Percentiles rank a stretch among this genome's conserved stretches.
phyloP scores from a whole-genome alignment of 345 rosid genomes.

The Geranium rotundifolium region DNA sequence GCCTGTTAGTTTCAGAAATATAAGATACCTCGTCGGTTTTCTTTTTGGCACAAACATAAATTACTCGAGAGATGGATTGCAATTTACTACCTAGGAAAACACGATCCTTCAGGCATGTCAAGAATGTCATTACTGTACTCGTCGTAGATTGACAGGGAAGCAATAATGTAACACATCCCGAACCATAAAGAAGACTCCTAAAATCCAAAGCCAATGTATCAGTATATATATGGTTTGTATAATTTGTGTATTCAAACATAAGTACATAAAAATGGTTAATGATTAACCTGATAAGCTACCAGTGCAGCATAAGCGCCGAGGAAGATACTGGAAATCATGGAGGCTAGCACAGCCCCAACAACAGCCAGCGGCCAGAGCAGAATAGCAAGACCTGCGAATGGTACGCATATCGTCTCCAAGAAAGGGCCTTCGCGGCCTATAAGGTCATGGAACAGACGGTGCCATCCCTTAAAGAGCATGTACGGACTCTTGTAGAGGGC shows the following conservation, averaged over 20 bases:
- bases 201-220: constrained; percentile 2
- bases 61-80: constrained; percentile 7
- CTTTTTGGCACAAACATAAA: not conserved
- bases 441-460: constrained; percentile 76
- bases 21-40: not conserved
- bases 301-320: constrained; percentile 85
- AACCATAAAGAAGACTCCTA: constrained; percentile 85
- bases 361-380: constrained; percentile 96
- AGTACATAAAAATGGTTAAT: not conserved
- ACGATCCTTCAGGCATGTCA: constrained; percentile 89
- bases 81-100: constrained; percentile 55
- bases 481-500: constrained; percentile 79
- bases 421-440: constrained; percentile 97
- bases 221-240: not conserved
- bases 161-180: constrained; percentile 70
- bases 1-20: constrained; percentile 27
- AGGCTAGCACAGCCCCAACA: constrained; percentile 70
- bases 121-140: constrained; percentile 88
- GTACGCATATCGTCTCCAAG: constrained; percentile 94
- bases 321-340: constrained; percentile 60
- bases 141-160: constrained; percentile 74
- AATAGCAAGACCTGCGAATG: constrained; percentile 89
- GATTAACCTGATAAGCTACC: constrained; percentile 59
- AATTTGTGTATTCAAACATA: not conserved
- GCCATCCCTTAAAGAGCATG: constrained; percentile 96